Base-by-base conservation (phyloP, 768 basidiomycete species). In the Mycena rebaudengoi region DNA sequence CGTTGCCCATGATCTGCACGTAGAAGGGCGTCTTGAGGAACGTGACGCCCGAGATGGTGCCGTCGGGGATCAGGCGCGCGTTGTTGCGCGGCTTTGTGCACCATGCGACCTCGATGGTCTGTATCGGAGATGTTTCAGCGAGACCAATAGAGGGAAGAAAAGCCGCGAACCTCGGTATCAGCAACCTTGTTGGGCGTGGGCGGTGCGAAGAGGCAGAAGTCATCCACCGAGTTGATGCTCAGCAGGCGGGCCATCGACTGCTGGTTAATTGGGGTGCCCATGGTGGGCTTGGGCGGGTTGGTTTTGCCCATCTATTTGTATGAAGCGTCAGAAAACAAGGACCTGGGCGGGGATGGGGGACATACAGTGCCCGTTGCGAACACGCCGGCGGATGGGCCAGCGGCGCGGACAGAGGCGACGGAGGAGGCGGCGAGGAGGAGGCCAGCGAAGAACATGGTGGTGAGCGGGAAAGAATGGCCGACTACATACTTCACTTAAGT, bases 71-170 rank as follows among this genome's bases (percentile, higher is more conserved):
- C 14, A 83, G 69, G 28, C 82, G 77, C 5, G 81, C 82, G 37
- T 81, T 78, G 68, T 83, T 83, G 44, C 82, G 76, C 8, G 74
- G 76, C 62, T 80, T 65, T 4, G 79, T 80, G 57, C 82, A 83
- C 82, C 81, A 83, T 5, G 82, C 82, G 13, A 83, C 80, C 62
- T 82, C 81, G 57, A 74, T 70, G 0, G 78, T 79, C 79, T 83
- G 26, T 14, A n/a, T 2, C 13, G 61, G 23, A 50, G 51, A 63
- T 43, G 25, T 33, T 5, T 20, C 35, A 30, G 35, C 51, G 8
- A 12, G 8, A 39, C 20, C 16, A 46, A 23, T 58, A 4, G 14
- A 8, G 25, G 5, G 39, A 28, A 18, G 4, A 28, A 23, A 44
- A 21, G 30, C 25, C 12, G 60, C 71, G 23, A 51, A 78, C 80